Conservation (phyloP, 176 grass and related monocot genomes). For the Avena insularis region DNA sequence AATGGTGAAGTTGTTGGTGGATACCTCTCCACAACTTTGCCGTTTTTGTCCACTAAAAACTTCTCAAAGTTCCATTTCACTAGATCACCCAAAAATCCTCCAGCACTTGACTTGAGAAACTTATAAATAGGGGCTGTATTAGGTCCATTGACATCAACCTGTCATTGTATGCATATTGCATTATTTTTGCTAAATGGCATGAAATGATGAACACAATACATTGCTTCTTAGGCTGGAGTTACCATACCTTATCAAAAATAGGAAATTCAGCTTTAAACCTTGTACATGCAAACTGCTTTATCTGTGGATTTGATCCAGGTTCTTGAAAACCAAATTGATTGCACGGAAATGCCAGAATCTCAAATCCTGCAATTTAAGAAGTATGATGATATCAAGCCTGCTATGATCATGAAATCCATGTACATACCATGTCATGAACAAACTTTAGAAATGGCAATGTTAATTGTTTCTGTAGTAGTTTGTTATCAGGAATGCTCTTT, state of each 20-base stretch:
- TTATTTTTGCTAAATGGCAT: constrained; percentile 19
- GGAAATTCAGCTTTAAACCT: constrained; percentile 99
- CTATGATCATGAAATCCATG: not conserved
- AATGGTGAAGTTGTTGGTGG: constrained; percentile 98
- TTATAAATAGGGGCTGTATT: constrained; percentile 89
- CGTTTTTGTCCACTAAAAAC: constrained; percentile 94
- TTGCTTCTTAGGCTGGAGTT: constrained; percentile 10
- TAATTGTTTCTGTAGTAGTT: not conserved
- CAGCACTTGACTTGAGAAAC: constrained; percentile 95
- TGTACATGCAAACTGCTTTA: constrained; percentile 98
- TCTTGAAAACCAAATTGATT: constrained; percentile 99
- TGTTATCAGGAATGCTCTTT: not conserved
- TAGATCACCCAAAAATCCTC: constrained; percentile 95
- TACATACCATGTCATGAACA: not conserved
- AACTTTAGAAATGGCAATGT: not conserved
- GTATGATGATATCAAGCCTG: constrained; percentile 15
- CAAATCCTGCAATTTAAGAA: constrained; percentile 70
- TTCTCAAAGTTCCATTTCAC: constrained; percentile 99
- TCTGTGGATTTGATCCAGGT: constrained; percentile 92
- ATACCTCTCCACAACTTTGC: constrained; percentile 94
- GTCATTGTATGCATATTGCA: constrained; percentile 37
- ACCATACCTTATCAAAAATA: constrained; percentile 94
- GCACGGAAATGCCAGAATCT: constrained; percentile 97
- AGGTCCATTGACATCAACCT: constrained; percentile 99
- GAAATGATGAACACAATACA: not conserved